phyloP scores from a whole-genome alignment of 2,329 filamentous ascomycete genomes.

The Fonsecaea erecta region DNA sequence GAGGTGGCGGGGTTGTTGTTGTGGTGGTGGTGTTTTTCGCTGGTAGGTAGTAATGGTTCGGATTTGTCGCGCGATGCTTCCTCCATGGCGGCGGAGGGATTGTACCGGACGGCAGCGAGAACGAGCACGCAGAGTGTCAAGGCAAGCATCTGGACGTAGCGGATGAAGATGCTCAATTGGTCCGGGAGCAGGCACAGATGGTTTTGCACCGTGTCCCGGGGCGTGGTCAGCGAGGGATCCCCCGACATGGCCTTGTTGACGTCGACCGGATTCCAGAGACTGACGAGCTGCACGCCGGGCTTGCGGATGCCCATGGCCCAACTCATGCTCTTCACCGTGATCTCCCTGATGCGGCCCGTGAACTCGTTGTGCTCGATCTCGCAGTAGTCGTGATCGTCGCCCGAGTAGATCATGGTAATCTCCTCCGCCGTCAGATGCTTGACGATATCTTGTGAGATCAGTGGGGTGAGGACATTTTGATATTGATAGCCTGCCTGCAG shows the following conservation, averaged over 20 bases:
- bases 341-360: constrained; percentile 70
- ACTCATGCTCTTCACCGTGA: constrained; percentile 92
- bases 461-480: constrained; percentile 84
- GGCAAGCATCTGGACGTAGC: constrained; percentile 69
- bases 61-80: constrained; percentile 39
- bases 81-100: constrained; percentile 37
- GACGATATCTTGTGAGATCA: constrained; percentile 75
- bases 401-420: constrained; percentile 84
- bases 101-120: constrained; percentile 31
- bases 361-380: constrained; percentile 78
- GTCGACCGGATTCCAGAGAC: constrained; percentile 89
- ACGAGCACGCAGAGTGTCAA: constrained; percentile 54
- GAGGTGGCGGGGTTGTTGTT: constrained; percentile 39
- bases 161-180: constrained; percentile 81
- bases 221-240: constrained; percentile 33
- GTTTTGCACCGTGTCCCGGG: constrained; percentile 72
- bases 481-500: constrained; percentile 88
- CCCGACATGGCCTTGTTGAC: constrained; percentile 45
- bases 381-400: constrained; percentile 98
- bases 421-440: constrained; percentile 71
- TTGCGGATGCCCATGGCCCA: constrained; percentile 95
- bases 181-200: constrained; percentile 90
- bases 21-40: constrained; percentile 42
- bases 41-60: constrained; percentile 38
- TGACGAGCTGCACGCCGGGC: constrained; percentile 85